Evolutionary conservation across 768 basidiomycete species (phyloP).

Genomic region (Psilocybe sp.): DNA sequence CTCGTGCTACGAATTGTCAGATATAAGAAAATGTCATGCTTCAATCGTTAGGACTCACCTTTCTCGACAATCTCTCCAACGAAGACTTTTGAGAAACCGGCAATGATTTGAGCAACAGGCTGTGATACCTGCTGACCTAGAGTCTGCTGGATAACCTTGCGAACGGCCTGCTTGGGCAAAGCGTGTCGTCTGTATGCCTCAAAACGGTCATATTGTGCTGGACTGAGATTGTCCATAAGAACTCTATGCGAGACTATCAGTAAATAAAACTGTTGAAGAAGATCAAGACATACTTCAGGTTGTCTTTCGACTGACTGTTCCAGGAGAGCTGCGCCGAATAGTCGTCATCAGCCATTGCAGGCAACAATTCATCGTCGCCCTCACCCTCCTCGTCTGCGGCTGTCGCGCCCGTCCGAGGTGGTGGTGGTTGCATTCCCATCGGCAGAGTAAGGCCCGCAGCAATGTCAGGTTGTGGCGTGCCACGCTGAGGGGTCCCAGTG

Average conservation of each 20-base stretch:
- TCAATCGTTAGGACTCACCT: slow-evolving; percentile 41
- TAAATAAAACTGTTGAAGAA: neutral
- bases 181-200: slow-evolving; percentile 86
- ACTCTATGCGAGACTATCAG: slow-evolving; percentile 46
- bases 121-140: slow-evolving; percentile 80
- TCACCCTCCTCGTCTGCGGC: slow-evolving; percentile 55
- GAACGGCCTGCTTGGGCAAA: slow-evolving; percentile 76
- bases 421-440: slow-evolving; percentile 13
- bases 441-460: slow-evolving; percentile 11
- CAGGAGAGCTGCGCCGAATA: slow-evolving; percentile 81
- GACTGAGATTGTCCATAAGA: slow-evolving; percentile 84
- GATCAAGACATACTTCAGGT: slow-evolving; percentile 57
- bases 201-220: slow-evolving; percentile 83
- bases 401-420: slow-evolving; percentile 9
- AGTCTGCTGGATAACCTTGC: slow-evolving; percentile 83
- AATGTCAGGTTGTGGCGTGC: slow-evolving; percentile 15
- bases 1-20: slow-evolving; percentile 51
- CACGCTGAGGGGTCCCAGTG: slow-evolving; percentile 7
- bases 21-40: neutral
- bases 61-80: slow-evolving; percentile 91
- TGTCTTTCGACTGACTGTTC: slow-evolving; percentile 87
- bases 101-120: slow-evolving; percentile 85
- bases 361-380: slow-evolving; percentile 75
- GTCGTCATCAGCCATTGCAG: slow-evolving; percentile 87
- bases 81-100: slow-evolving; percentile 88